Percentiles rank a stretch among this genome's conserved stretches.
Evolutionary conservation across 2,329 filamentous ascomycete genomes (phyloP).

Genomic region (Neopestalotiopsis rosae): DNA sequence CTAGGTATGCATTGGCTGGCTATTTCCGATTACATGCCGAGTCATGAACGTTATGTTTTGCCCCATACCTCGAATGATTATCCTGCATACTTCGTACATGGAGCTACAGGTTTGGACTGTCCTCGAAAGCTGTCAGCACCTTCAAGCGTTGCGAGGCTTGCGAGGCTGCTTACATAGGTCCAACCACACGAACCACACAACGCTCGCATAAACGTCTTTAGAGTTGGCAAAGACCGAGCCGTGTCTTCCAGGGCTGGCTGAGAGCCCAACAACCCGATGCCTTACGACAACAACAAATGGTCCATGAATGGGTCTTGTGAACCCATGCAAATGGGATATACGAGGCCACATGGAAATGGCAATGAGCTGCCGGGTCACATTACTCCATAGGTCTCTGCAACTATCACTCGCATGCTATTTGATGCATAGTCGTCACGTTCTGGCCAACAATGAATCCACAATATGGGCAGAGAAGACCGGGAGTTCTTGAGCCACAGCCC

Average conservation of each 20-base stretch:
- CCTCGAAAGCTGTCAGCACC: background rate
- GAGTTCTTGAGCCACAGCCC: background rate
- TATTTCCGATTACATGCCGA: background rate
- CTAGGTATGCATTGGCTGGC: background rate
- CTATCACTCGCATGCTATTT: background rate
- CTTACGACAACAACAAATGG: background rate
- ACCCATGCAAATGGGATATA: background rate
- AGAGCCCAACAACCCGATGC: background rate
- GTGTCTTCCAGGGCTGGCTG: background rate
- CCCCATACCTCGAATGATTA: too few species aligned
- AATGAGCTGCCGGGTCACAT: background rate
- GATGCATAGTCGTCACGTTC: background rate
- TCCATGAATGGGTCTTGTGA: too few species aligned
- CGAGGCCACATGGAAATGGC: background rate
- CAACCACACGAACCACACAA: too few species aligned
- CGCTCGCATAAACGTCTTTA: background rate
- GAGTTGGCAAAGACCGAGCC: background rate
- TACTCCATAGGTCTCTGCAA: background rate
- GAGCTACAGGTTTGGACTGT: background rate
- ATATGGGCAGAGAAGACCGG: background rate
- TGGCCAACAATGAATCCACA: background rate
- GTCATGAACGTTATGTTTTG: background rate
- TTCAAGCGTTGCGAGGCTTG: background rate
- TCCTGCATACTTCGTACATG: background rate
- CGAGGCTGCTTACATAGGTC: too few species aligned